Base-by-base conservation (phyloP, 441 rosid species). In the Sinapis alba region DNA sequence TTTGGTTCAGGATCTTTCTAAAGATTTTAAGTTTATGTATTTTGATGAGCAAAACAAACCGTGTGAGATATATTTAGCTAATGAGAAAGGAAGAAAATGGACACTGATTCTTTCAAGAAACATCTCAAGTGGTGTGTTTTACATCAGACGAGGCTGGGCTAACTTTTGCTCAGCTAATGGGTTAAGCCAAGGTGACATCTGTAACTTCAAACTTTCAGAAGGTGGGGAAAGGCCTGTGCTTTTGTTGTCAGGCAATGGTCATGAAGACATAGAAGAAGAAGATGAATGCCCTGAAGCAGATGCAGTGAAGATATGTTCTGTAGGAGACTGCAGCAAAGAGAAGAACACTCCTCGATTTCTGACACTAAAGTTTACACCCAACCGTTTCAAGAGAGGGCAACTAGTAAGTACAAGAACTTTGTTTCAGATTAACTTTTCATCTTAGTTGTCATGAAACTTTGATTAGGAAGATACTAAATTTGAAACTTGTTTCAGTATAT, bases 121-220 rank as follows among this genome's bases (percentile, higher is more conserved):
- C 76, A 58, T 0, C 7, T 64, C 80, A 58, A 77, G 15, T 58
- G 36, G 62, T 77, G 76, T 47, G 43, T 77, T 65, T 58, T 65
- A 71, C 67, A 77, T 77, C 62, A 71, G 67, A 77, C 32, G 32
- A 43, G 76, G 80, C 30, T 77, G 80, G 80, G 1, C 1, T 7
- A 65, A 64, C 26, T 65, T 77, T 18, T 77, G 80, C 62, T 12
- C n/a, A 1, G 20, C 26, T 30, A 77, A 77, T 65, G 57, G 8
- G 34, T 13, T 77, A 47, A 10, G 7, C 3, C 18, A 10, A 58
- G 80, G 76, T 23, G 72, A 77, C 8, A 0, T 18, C 0, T 71
- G 76, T 24, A 47, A 65, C 72, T 77, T 77, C n/a, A 65, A 45
- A 24, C 24, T 77, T 13, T 18, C 51, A 41, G 23, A 32, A 47